Conservation (phyloP, 805 yeast genomes). For the Hanseniaspora taiwanica region DNA sequence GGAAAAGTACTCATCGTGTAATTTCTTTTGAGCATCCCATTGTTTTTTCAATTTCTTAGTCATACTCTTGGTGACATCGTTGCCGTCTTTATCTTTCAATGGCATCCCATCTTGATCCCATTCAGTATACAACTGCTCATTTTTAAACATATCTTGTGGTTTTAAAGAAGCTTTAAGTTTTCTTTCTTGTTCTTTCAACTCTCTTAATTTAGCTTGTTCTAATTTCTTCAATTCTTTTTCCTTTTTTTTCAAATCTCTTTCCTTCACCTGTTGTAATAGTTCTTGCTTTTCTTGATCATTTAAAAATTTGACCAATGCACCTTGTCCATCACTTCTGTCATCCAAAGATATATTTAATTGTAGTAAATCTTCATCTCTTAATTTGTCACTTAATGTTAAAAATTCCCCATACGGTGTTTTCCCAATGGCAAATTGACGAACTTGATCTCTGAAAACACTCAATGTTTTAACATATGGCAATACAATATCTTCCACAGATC, state of each 20-base stretch:
- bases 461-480: slow-evolving; percentile 72
- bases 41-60: slow-evolving; percentile 70
- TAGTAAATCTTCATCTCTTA: slow-evolving; percentile 61
- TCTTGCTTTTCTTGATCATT: slow-evolving; percentile 56
- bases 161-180: slow-evolving; percentile 51
- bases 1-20: slow-evolving; percentile 50
- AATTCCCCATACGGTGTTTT: slow-evolving; percentile 37
- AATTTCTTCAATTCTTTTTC: slow-evolving; percentile 42
- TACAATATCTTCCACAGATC: slow-evolving; percentile 47
- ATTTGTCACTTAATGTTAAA: slow-evolving; percentile 55
- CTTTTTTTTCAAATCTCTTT: slow-evolving; percentile 39
- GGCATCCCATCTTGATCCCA: slow-evolving; percentile 89
- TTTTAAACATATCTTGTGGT: slow-evolving; percentile 65
- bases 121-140: slow-evolving; percentile 40
- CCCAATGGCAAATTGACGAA: slow-evolving; percentile 62
- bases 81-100: slow-evolving; percentile 59
- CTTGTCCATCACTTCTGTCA: slow-evolving; percentile 65
- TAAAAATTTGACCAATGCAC: slow-evolving; percentile 77
- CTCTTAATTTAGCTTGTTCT: slow-evolving; percentile 41
- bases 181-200: slow-evolving; percentile 50
- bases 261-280: slow-evolving; percentile 40
- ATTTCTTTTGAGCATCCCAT: slow-evolving; percentile 68
- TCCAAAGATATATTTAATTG: slow-evolving; percentile 74
- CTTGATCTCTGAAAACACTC: slow-evolving; percentile 68
- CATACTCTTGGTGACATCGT: slow-evolving; percentile 74